phyloP scores from a whole-genome alignment of 768 basidiomycete species.

The Phallus indusiatus region DNA sequence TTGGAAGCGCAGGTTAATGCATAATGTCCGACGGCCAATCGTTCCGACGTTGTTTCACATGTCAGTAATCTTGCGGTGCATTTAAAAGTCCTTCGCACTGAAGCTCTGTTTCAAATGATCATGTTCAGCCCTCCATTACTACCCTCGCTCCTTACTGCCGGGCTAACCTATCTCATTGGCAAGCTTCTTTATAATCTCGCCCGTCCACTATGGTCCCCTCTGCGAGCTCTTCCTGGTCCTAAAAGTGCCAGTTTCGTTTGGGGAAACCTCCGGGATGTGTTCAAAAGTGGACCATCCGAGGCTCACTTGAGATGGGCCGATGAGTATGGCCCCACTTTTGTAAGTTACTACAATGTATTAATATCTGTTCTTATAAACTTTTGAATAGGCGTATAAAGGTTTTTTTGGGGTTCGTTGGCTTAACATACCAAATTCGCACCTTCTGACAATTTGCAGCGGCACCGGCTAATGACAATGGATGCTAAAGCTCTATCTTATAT shows the following conservation, averaged over 20 bases:
- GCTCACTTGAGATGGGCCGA: slow-evolving; percentile 40
- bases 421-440: background rate
- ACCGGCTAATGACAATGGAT: slow-evolving; percentile 49
- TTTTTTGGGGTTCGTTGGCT: background rate
- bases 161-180: background rate
- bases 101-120: no score
- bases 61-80: no score
- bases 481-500: slow-evolving; percentile 56
- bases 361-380: background rate
- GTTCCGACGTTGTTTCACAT: no score
- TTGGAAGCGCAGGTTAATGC: no score
- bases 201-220: slow-evolving; percentile 28
- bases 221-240: slow-evolving; percentile 43
- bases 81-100: no score
- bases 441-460: slow-evolving; percentile 13
- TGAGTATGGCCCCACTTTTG: slow-evolving; percentile 37
- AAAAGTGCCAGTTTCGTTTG: slow-evolving; percentile 33
- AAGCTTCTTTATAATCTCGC: slow-evolving; percentile 24
- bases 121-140: no score
- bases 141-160: no score
- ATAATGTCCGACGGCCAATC: no score
- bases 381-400: background rate
- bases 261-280: slow-evolving; percentile 39
- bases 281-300: slow-evolving; percentile 26
- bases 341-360: background rate